Conservation (phyloP, 202 grass and related monocot genomes). For the Schoenoplectus triqueter region DNA sequence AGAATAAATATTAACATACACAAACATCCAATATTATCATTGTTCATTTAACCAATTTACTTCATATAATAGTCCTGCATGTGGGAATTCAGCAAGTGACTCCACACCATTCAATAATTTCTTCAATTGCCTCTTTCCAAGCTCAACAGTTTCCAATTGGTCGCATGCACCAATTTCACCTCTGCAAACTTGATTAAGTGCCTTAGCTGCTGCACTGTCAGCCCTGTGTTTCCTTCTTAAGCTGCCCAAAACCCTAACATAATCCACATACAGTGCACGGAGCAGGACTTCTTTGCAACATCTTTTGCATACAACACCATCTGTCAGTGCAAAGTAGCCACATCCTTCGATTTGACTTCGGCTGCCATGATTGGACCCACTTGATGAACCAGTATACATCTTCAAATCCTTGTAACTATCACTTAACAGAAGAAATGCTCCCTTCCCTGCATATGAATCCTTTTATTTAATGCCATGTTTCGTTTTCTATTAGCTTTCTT, state of each 20-base stretch:
- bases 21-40: constrained; percentile 17
- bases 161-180: constrained; percentile 48
- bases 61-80: constrained; percentile 72
- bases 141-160: constrained; percentile 50
- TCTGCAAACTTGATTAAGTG: constrained; percentile 63
- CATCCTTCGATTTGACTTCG: constrained; percentile 36
- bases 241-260: constrained; percentile 69
- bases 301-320: constrained; percentile 76
- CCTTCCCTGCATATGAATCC: constrained; percentile 47
- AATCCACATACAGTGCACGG: constrained; percentile 79
- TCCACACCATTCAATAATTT: constrained; percentile 76
- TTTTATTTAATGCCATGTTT: neutral
- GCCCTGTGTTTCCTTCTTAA: constrained; percentile 61
- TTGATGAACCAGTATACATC: constrained; percentile 66
- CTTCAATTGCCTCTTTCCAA: constrained; percentile 66
- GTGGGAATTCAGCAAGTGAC: constrained; percentile 88
- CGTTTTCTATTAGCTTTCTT: neutral
- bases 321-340: constrained; percentile 59
- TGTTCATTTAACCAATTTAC: constrained; percentile 52
- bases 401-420: constrained; percentile 73
- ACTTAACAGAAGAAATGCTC: constrained; percentile 75
- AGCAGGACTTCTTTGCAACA: constrained; percentile 72
- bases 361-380: constrained; percentile 51
- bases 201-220: constrained; percentile 56
- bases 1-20: constrained; percentile 30